These are phyloP conservation scores for Beauveria sp. DNA, from an alignment of 2,329 filamentous ascomycete genomes.

Conservation along the genomic window DNA sequence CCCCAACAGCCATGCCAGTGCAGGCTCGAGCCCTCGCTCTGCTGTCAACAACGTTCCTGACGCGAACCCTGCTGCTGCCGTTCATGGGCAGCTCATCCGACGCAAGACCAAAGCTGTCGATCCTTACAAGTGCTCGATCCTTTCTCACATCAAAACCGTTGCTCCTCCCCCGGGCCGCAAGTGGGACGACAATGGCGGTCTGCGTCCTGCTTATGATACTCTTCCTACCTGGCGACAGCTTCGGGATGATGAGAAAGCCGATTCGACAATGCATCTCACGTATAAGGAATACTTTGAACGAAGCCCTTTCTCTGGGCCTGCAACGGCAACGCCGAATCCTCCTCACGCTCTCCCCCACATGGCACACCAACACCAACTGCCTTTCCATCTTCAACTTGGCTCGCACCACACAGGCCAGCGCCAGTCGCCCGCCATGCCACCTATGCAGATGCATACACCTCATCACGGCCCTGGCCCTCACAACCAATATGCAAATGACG, in stretches of 20 bases:
- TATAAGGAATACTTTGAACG: conserved; percentile 77
- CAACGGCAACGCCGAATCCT: conserved; percentile 61
- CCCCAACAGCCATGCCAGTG: conserved; percentile 57
- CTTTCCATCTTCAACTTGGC: conserved; percentile 72
- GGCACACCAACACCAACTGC: conserved; percentile 76
- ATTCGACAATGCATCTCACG: conserved; percentile 56
- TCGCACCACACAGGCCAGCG: conserved; percentile 59
- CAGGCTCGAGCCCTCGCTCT: conserved; percentile 64
- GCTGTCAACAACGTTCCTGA: conserved; percentile 43
- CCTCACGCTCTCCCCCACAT: conserved; percentile 64
- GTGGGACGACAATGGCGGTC: conserved; percentile 71
- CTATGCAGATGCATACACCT: conserved; percentile 68
- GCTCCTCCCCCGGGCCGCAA: conserved; percentile 47
- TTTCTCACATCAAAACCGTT: conserved; percentile 46
- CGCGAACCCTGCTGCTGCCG: conserved; percentile 15
- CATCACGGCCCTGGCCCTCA: conserved; percentile 62
- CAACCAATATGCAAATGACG: conserved; percentile 65
- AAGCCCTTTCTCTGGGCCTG: conserved; percentile 44
- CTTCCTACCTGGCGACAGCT: conserved; percentile 74
- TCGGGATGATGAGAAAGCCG: conserved; percentile 61
- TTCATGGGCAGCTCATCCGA: conserved; percentile 48
- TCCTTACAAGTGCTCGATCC: conserved; percentile 57
- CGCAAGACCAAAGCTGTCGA: conserved; percentile 68
- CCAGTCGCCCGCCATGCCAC: conserved; percentile 66
- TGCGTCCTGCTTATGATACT: conserved; percentile 78